phyloP scores from a whole-genome alignment of 2,329 filamentous ascomycete genomes.

The Penicillium sp. region DNA sequence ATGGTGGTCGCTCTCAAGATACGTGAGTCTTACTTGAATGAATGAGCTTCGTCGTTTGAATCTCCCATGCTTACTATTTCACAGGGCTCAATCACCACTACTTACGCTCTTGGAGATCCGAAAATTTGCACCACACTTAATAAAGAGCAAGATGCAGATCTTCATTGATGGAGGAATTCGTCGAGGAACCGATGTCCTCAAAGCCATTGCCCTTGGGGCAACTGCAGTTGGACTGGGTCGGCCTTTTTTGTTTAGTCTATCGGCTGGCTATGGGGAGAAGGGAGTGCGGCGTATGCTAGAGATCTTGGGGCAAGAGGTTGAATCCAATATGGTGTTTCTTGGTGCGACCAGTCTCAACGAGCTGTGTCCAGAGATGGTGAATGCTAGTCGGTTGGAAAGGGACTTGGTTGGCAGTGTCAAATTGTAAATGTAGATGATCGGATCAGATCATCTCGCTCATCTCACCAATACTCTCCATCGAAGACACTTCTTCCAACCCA shows the following conservation, averaged over 20 bases:
- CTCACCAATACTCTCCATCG: neutral
- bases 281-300: conserved; percentile 51
- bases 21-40: conserved; percentile 24
- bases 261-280: conserved; percentile 57
- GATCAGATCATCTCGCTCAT: neutral
- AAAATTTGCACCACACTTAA: conserved; percentile 60
- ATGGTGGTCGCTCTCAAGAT: conserved; percentile 52
- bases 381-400: conserved; percentile 32
- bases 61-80: neutral
- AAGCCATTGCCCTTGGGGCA: conserved; percentile 66
- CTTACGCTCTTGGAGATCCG: conserved; percentile 65
- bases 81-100: conserved; percentile 49
- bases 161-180: conserved; percentile 66
- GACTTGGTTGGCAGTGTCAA: conserved; percentile 33
- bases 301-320: conserved; percentile 35
- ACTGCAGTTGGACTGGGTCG: conserved; percentile 65
- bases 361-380: conserved; percentile 32
- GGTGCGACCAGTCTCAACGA: conserved; percentile 30
- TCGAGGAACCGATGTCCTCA: conserved; percentile 68
- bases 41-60: too few species aligned
- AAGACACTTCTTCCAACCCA: too few species aligned
- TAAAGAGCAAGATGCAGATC: conserved; percentile 59
- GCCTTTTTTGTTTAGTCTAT: conserved; percentile 60
- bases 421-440: conserved; percentile 14
- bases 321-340: conserved; percentile 37